Evolutionary conservation across 2,329 filamentous ascomycete genomes (phyloP).

Genomic region (Tolypocladium tundrense): DNA sequence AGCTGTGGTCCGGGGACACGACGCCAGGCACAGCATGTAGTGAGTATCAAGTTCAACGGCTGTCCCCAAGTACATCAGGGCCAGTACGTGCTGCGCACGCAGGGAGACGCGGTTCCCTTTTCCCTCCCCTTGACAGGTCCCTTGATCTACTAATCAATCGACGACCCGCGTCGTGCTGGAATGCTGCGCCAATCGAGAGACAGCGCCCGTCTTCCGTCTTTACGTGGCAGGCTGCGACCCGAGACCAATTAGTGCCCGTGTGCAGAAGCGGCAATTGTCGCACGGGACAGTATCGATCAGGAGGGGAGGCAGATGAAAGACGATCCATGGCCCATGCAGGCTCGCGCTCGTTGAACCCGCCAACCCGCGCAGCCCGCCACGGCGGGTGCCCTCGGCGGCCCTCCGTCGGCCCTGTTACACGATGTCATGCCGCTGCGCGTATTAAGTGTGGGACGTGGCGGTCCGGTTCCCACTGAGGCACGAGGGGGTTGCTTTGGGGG

Average conservation of each 20-base stretch:
- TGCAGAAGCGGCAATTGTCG: neutral
- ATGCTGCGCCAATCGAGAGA: neutral
- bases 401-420: neutral
- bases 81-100: neutral
- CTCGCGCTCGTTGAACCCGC: neutral
- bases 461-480: neutral
- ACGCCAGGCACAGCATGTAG: neutral
- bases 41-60: neutral
- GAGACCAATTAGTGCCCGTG: neutral
- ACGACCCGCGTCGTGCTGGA: neutral
- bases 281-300: neutral
- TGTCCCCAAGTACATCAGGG: neutral
- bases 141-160: neutral
- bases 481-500: neutral
- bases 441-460: neutral
- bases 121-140: neutral
- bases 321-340: neutral
- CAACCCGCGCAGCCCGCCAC: neutral
- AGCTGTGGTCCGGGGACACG: neutral
- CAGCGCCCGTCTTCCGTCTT: neutral
- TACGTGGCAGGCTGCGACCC: neutral
- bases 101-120: neutral
- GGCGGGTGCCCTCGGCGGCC: neutral
- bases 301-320: neutral
- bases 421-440: neutral